These are phyloP conservation scores for Trametes punicea DNA, from an alignment of 768 basidiomycete species.

Conservation along the genomic window DNA sequence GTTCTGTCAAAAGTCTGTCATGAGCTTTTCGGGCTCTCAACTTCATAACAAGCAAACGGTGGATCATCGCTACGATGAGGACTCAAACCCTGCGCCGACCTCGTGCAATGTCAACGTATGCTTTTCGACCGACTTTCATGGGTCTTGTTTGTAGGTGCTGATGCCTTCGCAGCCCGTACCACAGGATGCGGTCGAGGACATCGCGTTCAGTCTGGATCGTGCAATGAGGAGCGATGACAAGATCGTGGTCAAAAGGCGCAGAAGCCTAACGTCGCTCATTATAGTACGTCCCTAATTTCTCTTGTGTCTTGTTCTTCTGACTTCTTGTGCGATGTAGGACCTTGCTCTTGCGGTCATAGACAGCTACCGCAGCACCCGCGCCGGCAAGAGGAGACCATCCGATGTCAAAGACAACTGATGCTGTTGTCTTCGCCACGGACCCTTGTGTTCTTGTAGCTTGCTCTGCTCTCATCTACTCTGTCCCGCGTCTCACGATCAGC, in stretches of 20 bases:
- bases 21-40: background rate
- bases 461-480: background rate
- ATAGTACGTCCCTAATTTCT: conserved; percentile 8
- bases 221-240: conserved; percentile 1
- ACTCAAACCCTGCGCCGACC: no score
- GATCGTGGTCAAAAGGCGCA: background rate
- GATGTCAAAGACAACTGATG: background rate
- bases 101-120: no score
- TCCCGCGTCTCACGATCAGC: background rate
- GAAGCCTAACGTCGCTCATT: conserved; percentile 17
- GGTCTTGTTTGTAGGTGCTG: background rate
- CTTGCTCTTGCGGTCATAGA: conserved; percentile 7
- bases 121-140: background rate
- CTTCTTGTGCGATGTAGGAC: background rate
- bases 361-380: conserved; percentile 3
- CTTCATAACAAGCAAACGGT: conserved; percentile 2
- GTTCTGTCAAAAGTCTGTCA: background rate
- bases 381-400: background rate
- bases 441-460: background rate
- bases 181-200: background rate
- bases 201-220: background rate
- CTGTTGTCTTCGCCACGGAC: background rate
- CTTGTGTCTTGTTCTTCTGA: background rate
- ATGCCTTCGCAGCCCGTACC: background rate
- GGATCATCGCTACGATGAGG: conserved; percentile 6